Evolutionary conservation across 495 filamentous ascomycete genomes (phyloP).

Genomic region (Parathielavia hyrcaniae): DNA sequence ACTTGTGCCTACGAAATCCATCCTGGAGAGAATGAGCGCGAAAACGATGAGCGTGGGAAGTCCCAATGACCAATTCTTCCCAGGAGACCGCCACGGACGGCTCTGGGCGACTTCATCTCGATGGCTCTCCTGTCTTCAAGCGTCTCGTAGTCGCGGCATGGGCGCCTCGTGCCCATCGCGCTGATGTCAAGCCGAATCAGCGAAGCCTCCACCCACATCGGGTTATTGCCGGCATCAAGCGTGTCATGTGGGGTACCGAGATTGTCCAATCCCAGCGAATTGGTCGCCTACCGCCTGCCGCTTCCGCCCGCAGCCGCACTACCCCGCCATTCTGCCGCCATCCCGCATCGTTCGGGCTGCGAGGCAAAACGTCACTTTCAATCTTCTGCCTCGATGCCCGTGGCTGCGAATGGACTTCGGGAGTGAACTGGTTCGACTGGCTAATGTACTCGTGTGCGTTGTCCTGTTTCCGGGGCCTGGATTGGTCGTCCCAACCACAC

Average conservation of each 20-base stretch:
- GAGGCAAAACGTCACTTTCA: background rate
- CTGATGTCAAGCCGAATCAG: background rate
- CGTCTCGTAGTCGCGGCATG: background rate
- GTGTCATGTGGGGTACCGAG: conserved; percentile 5
- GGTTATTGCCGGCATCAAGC: conserved; percentile 5
- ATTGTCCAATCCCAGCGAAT: background rate
- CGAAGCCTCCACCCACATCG: background rate
- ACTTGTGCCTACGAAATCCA: background rate
- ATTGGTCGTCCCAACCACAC: background rate
- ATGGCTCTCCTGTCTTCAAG: no score
- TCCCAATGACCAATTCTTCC: no score
- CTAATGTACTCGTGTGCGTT: background rate
- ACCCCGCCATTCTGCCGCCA: conserved; percentile 18
- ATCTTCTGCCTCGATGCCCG: background rate
- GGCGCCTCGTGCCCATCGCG: background rate
- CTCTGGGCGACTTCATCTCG: background rate
- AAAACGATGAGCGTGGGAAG: background rate
- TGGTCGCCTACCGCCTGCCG: conserved; percentile 8
- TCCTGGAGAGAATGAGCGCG: background rate
- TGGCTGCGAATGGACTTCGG: background rate
- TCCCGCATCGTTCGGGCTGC: conserved; percentile 1
- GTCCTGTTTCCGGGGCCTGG: background rate
- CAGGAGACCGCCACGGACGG: background rate
- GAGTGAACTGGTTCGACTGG: background rate
- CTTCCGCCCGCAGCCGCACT: background rate